These are phyloP conservation scores for Marchantia polymorpha DNA, from an alignment of 225 moss, liverwort and hornwort genomes.

Conservation along the genomic window DNA sequence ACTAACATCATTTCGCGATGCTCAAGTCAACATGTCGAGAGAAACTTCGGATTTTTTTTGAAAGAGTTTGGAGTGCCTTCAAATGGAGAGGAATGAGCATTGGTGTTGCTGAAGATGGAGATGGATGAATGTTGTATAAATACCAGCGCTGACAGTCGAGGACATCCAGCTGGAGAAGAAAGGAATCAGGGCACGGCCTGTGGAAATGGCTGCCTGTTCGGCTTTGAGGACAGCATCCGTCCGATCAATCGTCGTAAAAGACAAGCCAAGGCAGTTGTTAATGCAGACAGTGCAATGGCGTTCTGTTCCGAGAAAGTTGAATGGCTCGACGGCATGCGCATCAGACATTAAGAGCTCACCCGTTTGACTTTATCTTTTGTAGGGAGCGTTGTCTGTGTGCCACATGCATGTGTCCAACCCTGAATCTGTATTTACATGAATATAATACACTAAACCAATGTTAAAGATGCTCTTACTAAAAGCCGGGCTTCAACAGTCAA, in stretches of 20 bases:
- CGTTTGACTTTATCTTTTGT: too few relatives aligned
- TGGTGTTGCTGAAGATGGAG: slow-evolving; percentile 11
- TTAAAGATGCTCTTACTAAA: too few relatives aligned
- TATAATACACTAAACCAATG: too few relatives aligned
- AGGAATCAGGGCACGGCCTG: not conserved
- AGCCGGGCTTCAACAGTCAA: too few relatives aligned
- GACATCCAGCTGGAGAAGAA: slow-evolving; percentile 6
- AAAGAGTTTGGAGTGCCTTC: not conserved
- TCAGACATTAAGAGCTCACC: too few relatives aligned
- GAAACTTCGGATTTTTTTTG: not conserved
- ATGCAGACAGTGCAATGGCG: not conserved
- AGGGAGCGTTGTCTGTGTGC: too few relatives aligned
- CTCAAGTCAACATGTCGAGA: slow-evolving; percentile 13
- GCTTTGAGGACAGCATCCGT: not conserved
- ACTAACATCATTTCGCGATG: not conserved
- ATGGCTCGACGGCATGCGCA: too few relatives aligned
- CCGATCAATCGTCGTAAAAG: not conserved
- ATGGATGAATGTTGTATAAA: not conserved
- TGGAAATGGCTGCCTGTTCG: not conserved
- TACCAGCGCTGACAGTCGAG: not conserved
- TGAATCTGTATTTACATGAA: too few relatives aligned
- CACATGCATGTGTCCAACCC: too few relatives aligned
- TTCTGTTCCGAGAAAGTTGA: not conserved
- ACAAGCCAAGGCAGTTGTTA: not conserved
- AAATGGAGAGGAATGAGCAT: slow-evolving; percentile 16